Evolutionary conservation across 345 rosid genomes (phyloP).

Genomic region (Cardiospermum halicacabum): DNA sequence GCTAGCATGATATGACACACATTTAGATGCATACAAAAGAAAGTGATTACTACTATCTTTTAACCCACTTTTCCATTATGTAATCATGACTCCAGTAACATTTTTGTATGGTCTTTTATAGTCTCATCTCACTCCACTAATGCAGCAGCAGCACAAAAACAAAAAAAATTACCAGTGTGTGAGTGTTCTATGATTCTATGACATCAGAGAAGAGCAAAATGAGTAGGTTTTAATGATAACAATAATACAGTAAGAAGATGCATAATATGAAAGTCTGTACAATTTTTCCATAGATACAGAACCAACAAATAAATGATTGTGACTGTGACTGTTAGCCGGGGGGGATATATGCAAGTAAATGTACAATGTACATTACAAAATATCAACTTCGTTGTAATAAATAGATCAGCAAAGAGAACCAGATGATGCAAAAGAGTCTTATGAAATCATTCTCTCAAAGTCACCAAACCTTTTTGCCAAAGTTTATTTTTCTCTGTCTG

Average conservation of each 20-base stretch:
- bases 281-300: constrained; percentile 22
- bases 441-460: constrained; percentile 1
- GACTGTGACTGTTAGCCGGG: constrained; percentile 34
- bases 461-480: constrained; percentile 19
- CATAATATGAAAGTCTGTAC: constrained; percentile 26
- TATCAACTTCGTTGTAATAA: constrained; percentile 26
- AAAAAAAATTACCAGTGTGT: background rate
- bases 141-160: background rate
- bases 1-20: too few relatives aligned
- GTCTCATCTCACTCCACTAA: background rate
- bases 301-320: constrained; percentile 28
- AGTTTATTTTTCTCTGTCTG: constrained; percentile 8
- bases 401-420: constrained; percentile 26
- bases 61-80: too few relatives aligned
- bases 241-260: constrained; percentile 10
- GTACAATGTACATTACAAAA: constrained; percentile 41
- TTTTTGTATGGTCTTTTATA: too few relatives aligned
- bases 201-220: background rate
- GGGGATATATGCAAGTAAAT: constrained; percentile 38
- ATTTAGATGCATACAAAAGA: too few relatives aligned
- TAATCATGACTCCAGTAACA: too few relatives aligned
- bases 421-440: constrained; percentile 15
- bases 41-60: too few relatives aligned
- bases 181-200: too few relatives aligned
- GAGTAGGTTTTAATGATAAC: background rate